Percentiles rank a stretch among this genome's conserved stretches.
Conservation (phyloP, 805 yeast genomes). For the Grigorovia humatica region DNA sequence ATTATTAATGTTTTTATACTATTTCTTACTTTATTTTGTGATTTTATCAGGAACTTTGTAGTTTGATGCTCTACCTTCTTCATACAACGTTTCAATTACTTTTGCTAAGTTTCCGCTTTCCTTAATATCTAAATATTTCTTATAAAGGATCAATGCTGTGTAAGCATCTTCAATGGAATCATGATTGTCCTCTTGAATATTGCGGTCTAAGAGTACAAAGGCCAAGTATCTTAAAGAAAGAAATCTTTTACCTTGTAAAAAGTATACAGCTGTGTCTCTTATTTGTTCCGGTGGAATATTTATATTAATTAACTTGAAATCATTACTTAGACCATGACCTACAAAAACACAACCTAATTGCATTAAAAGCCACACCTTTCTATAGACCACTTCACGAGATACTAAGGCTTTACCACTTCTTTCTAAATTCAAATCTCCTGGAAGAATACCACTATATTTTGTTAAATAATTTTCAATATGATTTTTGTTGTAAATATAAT, state of each 20-base stretch:
- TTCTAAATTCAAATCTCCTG: constrained; percentile 74
- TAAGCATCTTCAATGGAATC: constrained; percentile 95
- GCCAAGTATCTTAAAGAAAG: constrained; percentile 80
- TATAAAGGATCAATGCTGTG: constrained; percentile 72
- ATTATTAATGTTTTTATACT: neutral
- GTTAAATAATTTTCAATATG: constrained; percentile 80
- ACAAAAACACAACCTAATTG: constrained; percentile 86
- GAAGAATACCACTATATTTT: constrained; percentile 84
- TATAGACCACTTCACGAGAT: constrained; percentile 69
- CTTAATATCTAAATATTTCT: constrained; percentile 54
- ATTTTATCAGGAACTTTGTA: constrained; percentile 21
- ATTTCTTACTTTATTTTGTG: neutral
- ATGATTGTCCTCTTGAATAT: constrained; percentile 88
- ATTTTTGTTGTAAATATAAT: constrained; percentile 67
- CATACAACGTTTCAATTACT: constrained; percentile 55
- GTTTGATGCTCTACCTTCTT: constrained; percentile 42
- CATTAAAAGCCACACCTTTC: constrained; percentile 81
- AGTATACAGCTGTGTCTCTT: constrained; percentile 79
- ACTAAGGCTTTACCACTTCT: constrained; percentile 62
- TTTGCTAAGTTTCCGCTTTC: constrained; percentile 49
- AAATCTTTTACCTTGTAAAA: constrained; percentile 65
- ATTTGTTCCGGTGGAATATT: constrained; percentile 81
- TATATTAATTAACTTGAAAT: constrained; percentile 85
- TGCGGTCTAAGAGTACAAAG: constrained; percentile 59
- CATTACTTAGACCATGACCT: constrained; percentile 89